phyloP scores from a whole-genome alignment of 2,329 filamentous ascomycete genomes.

The Trichoderma sp. region DNA sequence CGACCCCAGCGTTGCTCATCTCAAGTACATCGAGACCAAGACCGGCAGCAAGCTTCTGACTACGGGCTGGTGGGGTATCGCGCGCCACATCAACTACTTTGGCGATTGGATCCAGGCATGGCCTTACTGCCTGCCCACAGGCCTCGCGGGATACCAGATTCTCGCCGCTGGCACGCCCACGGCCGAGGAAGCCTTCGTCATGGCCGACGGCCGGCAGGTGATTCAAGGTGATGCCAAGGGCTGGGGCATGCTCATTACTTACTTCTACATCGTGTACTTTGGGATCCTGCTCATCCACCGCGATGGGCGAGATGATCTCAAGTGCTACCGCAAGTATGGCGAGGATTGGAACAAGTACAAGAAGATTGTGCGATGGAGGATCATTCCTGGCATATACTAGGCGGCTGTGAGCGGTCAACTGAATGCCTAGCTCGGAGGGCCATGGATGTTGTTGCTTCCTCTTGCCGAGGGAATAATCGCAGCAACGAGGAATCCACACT shows the following conservation, averaged over 20 bases:
- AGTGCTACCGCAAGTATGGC: slow-evolving; percentile 89
- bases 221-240: slow-evolving; percentile 73
- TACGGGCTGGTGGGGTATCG: slow-evolving; percentile 90
- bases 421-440: neutral
- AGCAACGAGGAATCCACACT: neutral
- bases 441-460: neutral
- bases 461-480: slow-evolving; percentile 11
- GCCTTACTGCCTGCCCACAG: slow-evolving; percentile 86
- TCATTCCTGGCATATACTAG: slow-evolving; percentile 83
- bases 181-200: slow-evolving; percentile 56
- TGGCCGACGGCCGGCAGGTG: slow-evolving; percentile 64
- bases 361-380: slow-evolving; percentile 76
- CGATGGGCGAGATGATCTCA: slow-evolving; percentile 84
- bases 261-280: slow-evolving; percentile 95
- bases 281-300: slow-evolving; percentile 83
- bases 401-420: neutral
- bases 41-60: slow-evolving; percentile 78
- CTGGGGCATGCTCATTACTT: slow-evolving; percentile 86
- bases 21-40: slow-evolving; percentile 84
- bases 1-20: slow-evolving; percentile 75
- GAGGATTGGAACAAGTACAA: slow-evolving; percentile 91
- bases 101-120: slow-evolving; percentile 95
- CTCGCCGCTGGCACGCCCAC: slow-evolving; percentile 55
- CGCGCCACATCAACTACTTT: slow-evolving; percentile 93
- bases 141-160: slow-evolving; percentile 78